phyloP scores from a whole-genome alignment of 2,329 filamentous ascomycete genomes.

The Nannizzia gypsea region DNA sequence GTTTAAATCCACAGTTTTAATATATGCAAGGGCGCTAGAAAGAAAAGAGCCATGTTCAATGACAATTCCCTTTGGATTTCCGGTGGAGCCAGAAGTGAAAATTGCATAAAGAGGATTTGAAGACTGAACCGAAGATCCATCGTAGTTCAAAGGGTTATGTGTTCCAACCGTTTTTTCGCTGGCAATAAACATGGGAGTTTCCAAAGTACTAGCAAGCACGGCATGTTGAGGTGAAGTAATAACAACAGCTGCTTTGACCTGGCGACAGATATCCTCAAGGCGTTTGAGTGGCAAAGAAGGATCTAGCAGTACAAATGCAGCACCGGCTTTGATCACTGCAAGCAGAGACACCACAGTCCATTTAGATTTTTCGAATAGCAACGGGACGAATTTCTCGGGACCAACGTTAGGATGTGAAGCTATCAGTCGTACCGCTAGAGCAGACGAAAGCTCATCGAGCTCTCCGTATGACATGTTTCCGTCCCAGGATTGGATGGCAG shows the following conservation, averaged over 20 bases:
- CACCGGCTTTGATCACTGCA: slow-evolving; percentile 20
- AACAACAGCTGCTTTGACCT: slow-evolving; percentile 4
- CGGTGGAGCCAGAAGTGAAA: slow-evolving; percentile 46
- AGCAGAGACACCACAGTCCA: slow-evolving; percentile 22
- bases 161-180: not conserved
- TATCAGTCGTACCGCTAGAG: slow-evolving; percentile 13
- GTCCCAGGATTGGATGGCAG: slow-evolving; percentile 17
- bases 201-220: not conserved
- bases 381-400: slow-evolving; percentile 15
- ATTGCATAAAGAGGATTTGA: slow-evolving; percentile 42
- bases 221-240: not conserved
- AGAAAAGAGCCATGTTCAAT: slow-evolving; percentile 40
- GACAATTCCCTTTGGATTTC: slow-evolving; percentile 46
- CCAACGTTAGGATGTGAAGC: slow-evolving; percentile 18
- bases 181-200: not conserved
- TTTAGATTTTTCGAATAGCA: slow-evolving; percentile 23
- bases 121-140: not conserved
- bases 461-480: slow-evolving; percentile 13
- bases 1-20: slow-evolving; percentile 36
- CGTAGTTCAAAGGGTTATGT: not conserved
- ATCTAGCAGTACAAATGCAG: slow-evolving; percentile 21
- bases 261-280: slow-evolving; percentile 16
- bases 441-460: slow-evolving; percentile 15
- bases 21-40: slow-evolving; percentile 34
- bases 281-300: slow-evolving; percentile 22